These are phyloP conservation scores for Gliomastix tumulicola DNA, from an alignment of 2,329 filamentous ascomycete genomes.

Conservation along the genomic window DNA sequence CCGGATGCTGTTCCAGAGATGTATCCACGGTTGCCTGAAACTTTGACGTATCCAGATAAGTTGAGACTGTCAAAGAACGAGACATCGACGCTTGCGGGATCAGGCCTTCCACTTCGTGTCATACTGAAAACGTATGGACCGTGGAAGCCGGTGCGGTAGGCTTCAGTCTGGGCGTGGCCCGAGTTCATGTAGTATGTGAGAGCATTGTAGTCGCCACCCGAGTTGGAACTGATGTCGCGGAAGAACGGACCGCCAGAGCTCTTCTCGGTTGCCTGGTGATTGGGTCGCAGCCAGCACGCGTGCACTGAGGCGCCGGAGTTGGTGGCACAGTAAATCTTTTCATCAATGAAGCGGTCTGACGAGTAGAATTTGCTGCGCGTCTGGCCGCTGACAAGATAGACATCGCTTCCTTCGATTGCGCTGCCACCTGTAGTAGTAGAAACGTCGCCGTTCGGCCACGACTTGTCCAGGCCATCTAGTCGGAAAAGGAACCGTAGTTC, in stretches of 20 bases:
- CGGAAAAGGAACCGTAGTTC: conserved; percentile 61
- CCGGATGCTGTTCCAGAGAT: conserved; percentile 56
- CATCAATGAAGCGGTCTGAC: conserved; percentile 61
- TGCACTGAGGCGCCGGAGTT: conserved; percentile 40
- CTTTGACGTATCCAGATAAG: conserved; percentile 49
- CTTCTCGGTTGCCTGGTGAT: conserved; percentile 46
- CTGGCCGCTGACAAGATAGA: conserved; percentile 52
- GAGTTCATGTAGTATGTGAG: conserved; percentile 67
- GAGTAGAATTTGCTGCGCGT: conserved; percentile 67
- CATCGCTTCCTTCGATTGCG: conserved; percentile 50
- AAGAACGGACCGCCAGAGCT: conserved; percentile 62
- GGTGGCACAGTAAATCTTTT: conserved; percentile 55
- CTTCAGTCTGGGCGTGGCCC: conserved; percentile 55
- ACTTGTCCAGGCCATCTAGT: conserved; percentile 40
- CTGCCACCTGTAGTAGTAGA: conserved; percentile 48
- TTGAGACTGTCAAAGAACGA: conserved; percentile 53
- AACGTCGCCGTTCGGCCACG: conserved; percentile 43
- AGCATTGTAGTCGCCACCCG: conserved; percentile 47
- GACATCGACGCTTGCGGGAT: conserved; percentile 37
- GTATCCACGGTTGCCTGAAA: conserved; percentile 46
- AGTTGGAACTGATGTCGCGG: conserved; percentile 60
- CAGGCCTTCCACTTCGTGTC: conserved; percentile 48
- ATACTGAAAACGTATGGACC: conserved; percentile 60
- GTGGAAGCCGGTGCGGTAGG: conserved; percentile 54
- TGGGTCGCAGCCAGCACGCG: conserved; percentile 53